Evolutionary conservation across 345 rosid genomes (phyloP).

Genomic region (Euphorbia peplus): DNA sequence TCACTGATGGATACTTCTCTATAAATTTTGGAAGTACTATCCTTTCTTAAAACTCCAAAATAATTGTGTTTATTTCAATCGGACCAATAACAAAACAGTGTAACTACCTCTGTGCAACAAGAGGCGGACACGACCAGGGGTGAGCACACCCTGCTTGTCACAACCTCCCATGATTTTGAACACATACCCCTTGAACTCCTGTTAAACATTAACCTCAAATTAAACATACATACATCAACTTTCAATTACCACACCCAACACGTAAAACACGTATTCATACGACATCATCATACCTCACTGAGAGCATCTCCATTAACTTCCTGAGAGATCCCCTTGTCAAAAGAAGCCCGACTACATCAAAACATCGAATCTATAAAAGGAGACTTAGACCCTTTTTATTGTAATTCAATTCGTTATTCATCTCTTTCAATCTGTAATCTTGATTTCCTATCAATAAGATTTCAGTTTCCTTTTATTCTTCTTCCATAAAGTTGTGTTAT

Average conservation of each 20-base stretch:
- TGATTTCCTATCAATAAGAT: too few species aligned
- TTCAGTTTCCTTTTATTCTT: too few species aligned
- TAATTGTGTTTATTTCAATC: too few species aligned
- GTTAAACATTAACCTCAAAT: background rate
- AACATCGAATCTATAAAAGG: too few species aligned
- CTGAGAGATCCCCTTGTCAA: conserved; percentile 73
- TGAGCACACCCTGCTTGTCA: conserved; percentile 86
- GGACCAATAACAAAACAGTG: background rate
- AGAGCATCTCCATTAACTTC: conserved; percentile 78
- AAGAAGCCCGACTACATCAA: conserved; percentile 55
- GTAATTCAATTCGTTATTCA: too few species aligned
- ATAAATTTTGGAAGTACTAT: too few species aligned
- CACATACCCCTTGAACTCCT: conserved; percentile 84
- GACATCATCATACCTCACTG: conserved; percentile 51
- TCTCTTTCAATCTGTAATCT: too few species aligned
- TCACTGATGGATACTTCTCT: too few species aligned
- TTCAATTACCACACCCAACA: background rate
- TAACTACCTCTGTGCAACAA: conserved; percentile 60
- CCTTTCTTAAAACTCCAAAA: too few species aligned
- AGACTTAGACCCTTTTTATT: too few species aligned
- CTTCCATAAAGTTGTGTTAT: too few species aligned
- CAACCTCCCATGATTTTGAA: conserved; percentile 93
- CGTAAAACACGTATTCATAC: background rate
- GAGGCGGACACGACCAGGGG: conserved; percentile 83
- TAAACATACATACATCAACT: background rate